Percentiles rank a stretch among this genome's conserved stretches.
phyloP scores from a whole-genome alignment of 441 rosid species.

The Pelargonium australe region DNA sequence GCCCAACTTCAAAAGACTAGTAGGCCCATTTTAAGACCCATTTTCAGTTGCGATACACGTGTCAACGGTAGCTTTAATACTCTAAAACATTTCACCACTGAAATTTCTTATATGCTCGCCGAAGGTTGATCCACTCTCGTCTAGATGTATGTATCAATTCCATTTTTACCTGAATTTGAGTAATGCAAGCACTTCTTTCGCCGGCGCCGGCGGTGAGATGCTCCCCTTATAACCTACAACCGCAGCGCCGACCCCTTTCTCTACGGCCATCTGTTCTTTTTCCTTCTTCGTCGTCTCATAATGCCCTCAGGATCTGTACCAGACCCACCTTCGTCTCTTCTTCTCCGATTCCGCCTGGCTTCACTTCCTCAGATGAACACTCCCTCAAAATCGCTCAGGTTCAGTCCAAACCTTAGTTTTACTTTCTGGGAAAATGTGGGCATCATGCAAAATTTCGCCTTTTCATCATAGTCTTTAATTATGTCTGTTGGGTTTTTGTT shows the following conservation, averaged over 20 bases:
- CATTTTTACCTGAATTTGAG: background rate
- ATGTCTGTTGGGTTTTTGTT: background rate
- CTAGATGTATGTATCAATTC: no score
- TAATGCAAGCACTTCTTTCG: background rate
- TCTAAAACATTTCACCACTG: no score
- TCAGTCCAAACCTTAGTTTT: background rate
- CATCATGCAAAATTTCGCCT: background rate
- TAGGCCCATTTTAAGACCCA: no score
- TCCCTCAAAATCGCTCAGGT: conserved; percentile 4
- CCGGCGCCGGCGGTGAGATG: background rate
- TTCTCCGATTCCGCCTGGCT: background rate
- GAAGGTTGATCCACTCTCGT: no score
- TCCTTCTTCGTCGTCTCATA: background rate
- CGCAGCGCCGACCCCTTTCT: background rate
- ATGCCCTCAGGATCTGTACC: background rate
- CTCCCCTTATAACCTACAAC: background rate
- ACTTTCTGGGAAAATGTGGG: background rate
- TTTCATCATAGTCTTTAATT: no score
- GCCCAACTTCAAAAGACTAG: no score
- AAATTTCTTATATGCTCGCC: no score
- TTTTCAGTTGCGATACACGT: no score
- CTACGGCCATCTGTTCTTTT: background rate
- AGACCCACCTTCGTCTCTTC: background rate
- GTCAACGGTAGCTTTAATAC: no score
- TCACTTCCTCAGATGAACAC: background rate